A percentile compares a stretch with the other conserved stretches of the same genome.
Conservation (phyloP, 2,329 filamentous ascomycete species). For the Ophiostoma tasmaniense region DNA sequence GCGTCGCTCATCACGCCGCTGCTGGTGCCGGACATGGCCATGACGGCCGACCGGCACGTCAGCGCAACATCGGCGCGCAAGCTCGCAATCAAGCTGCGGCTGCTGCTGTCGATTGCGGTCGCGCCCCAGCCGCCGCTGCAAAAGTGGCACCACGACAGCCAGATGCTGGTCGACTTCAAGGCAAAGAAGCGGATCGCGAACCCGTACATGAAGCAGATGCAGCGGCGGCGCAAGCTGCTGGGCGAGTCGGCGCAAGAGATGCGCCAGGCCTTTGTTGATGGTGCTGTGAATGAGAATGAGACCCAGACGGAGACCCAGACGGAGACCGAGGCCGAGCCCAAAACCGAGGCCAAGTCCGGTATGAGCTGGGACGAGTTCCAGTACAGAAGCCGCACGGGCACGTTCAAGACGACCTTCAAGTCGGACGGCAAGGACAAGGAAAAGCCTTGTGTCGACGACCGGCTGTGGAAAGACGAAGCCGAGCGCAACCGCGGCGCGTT, state of each 20-base stretch:
- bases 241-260: not conserved
- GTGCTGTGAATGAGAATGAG: too few relatives aligned
- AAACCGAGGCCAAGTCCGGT: not conserved
- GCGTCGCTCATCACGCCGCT: conserved; percentile 20
- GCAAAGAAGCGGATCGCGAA: not conserved
- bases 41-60: not conserved
- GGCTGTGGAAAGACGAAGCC: not conserved
- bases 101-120: conserved; percentile 16
- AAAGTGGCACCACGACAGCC: not conserved
- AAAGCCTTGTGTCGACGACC: not conserved
- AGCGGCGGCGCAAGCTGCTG: not conserved
- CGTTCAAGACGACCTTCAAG: not conserved
- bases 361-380: conserved; percentile 7
- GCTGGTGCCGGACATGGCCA: conserved; percentile 13
- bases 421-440: not conserved
- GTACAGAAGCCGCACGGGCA: not conserved
- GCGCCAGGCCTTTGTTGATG: not conserved
- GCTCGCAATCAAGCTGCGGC: conserved; percentile 17
- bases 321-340: not conserved
- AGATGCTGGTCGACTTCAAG: conserved; percentile 3
- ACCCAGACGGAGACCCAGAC: not conserved
- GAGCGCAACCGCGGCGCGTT: not conserved
- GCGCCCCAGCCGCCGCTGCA: conserved; percentile 6
- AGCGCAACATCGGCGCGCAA: not conserved
- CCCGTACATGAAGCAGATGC: not conserved